Conservation (phyloP, 2,329 filamentous ascomycete genomes). For the Madurella fahalii region DNA sequence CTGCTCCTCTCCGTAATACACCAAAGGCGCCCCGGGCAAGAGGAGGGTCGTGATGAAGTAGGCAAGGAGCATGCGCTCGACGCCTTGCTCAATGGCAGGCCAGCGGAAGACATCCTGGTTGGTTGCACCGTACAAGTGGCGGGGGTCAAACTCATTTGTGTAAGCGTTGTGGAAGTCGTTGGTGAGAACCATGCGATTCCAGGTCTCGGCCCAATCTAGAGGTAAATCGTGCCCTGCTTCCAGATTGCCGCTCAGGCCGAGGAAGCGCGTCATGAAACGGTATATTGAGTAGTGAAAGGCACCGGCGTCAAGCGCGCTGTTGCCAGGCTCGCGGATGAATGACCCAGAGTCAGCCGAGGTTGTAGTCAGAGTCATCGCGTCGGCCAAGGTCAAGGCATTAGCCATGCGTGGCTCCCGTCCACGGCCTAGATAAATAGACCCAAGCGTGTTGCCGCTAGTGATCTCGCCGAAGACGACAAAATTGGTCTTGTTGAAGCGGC, state of each 20-base stretch:
- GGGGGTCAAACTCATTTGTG: constrained; percentile 48
- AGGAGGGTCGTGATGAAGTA: constrained; percentile 56
- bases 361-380: constrained; percentile 41
- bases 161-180: constrained; percentile 37
- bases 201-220: constrained; percentile 47
- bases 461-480: constrained; percentile 64
- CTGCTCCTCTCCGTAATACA: constrained; percentile 62
- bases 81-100: constrained; percentile 55
- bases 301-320: constrained; percentile 53
- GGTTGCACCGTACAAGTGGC: constrained; percentile 58
- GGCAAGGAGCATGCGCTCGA: constrained; percentile 52
- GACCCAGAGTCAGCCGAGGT: constrained; percentile 39
- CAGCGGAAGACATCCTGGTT: constrained; percentile 64
- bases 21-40: constrained; percentile 56
- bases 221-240: constrained; percentile 50
- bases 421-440: constrained; percentile 58
- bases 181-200: constrained; percentile 51
- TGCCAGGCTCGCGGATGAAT: constrained; percentile 44
- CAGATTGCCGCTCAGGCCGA: constrained; percentile 56
- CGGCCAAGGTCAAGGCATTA: constrained; percentile 40
- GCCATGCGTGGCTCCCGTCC: constrained; percentile 42
- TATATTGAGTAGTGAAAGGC: constrained; percentile 65
- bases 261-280: constrained; percentile 56
- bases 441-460: constrained; percentile 57
- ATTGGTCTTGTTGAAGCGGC: constrained; percentile 54